Conservation (phyloP, 2,329 filamentous ascomycete species). For the Berkeleyomyces basicola region DNA sequence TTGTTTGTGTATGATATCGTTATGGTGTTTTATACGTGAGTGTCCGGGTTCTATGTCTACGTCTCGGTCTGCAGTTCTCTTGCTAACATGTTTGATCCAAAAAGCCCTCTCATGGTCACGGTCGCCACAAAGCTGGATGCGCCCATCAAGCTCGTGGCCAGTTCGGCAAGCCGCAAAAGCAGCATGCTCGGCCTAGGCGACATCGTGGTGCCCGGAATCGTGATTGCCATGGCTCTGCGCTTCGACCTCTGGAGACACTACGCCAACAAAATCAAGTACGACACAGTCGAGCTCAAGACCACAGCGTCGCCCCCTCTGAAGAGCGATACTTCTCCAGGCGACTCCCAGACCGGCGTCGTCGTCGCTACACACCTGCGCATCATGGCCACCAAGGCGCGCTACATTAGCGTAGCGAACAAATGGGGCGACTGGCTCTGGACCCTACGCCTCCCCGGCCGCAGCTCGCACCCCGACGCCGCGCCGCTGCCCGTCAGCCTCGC, state of each 20-base stretch:
- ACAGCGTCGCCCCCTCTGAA: background rate
- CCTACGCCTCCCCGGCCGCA: background rate
- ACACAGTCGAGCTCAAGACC: constrained; percentile 4
- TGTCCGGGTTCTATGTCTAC: constrained; percentile 14
- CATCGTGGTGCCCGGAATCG: constrained; percentile 79
- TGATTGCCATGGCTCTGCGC: constrained; percentile 74
- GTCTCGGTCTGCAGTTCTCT: background rate
- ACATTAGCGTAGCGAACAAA: constrained; percentile 45
- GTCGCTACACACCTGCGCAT: constrained; percentile 18
- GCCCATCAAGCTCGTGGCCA: constrained; percentile 79
- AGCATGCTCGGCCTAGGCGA: constrained; percentile 90
- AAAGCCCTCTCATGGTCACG: constrained; percentile 62
- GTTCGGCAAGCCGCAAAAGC: constrained; percentile 45
- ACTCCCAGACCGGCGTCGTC: constrained; percentile 19
- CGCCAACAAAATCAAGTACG: constrained; percentile 42
- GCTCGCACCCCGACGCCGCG: constrained; percentile 13
- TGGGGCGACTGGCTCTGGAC: constrained; percentile 84
- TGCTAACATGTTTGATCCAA: constrained; percentile 15
- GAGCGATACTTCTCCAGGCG: background rate
- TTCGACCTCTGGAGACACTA: constrained; percentile 85
- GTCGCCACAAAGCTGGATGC: constrained; percentile 82
- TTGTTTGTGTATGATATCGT: constrained; percentile 93
- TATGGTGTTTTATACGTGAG: constrained; percentile 71
- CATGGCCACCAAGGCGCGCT: constrained; percentile 34
- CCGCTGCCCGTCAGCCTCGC: background rate